phyloP scores from a whole-genome alignment of 148 eudicot genomes.

The Chenopodium formosanum region DNA sequence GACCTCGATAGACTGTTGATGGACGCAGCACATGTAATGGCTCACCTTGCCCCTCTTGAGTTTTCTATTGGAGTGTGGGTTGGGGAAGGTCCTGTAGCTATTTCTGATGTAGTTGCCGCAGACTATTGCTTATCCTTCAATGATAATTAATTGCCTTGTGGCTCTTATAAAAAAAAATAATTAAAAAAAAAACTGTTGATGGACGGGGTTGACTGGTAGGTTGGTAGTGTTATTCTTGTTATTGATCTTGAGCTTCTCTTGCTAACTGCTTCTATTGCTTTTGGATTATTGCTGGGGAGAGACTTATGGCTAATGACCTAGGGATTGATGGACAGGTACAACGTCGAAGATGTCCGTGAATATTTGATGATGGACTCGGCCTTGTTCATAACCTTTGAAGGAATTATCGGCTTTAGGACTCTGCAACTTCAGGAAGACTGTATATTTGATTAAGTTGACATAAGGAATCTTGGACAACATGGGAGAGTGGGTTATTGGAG shows the following conservation, averaged over 20 bases:
- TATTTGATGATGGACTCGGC: constrained; percentile 25
- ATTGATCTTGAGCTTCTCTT: background rate
- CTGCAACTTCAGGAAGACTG: constrained; percentile 20
- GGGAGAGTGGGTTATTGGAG: constrained; percentile 99
- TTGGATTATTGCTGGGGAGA: background rate
- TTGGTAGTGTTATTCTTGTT: background rate
- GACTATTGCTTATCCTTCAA: no score
- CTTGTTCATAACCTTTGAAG: constrained; percentile 24
- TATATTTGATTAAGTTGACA: background rate
- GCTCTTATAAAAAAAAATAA: no score
- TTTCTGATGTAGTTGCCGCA: no score
- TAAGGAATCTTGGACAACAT: constrained; percentile 38
- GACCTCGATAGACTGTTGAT: background rate
- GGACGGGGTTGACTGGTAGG: background rate
- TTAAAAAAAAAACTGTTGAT: background rate
- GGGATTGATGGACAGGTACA: constrained; percentile 19
- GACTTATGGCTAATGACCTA: constrained; percentile 11
- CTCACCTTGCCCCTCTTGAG: no score
- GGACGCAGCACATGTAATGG: background rate
- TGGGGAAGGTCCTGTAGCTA: no score
- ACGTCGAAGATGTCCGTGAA: constrained; percentile 15
- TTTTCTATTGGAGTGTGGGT: no score
- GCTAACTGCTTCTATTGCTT: background rate
- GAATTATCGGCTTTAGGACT: constrained; percentile 15
- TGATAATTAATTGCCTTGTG: no score